Base-by-base conservation (phyloP, 106 monocot species). In the Phalaenopsis aphrodite region DNA sequence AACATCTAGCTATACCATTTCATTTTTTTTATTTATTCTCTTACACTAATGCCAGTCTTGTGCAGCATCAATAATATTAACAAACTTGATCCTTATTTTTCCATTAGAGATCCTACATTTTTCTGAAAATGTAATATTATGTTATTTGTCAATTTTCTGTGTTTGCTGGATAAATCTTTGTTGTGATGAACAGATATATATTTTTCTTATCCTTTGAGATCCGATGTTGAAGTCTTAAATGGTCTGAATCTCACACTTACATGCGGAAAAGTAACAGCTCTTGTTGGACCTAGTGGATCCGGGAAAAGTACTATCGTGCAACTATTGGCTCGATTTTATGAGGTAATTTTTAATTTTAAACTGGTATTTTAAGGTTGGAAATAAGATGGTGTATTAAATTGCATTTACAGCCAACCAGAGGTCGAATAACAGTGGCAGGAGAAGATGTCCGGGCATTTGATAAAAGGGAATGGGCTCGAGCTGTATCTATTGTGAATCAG, bases 291-390 rank as follows among this genome's bases (percentile, higher is more conserved):
- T 75, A 99, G 98, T 89, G 98, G 98, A 80, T 89, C 98, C 79
- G 98, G 98, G 36, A 99, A 99, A 89, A 99, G 94, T 84, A 99
- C 98, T n/a, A 84, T 99, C 52, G 98, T 99, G 41, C 98, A 94
- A 82, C 94, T 99, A 57, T 85, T 99, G 84, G 92, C 92, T 48
- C 98, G 98, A 23, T 99, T 94, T 46, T 99, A 99, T 87, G 98
- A 99, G 98, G 98, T 99, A 79, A n/a, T 71, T 71, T 38, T 41
- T 41, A 71, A 38, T 16, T 12, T 7, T 4, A 77, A 61, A 23
- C 19, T 65, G 1, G 24, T 30, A 39, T 37, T 56, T 16, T 10
- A 24, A 39, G 36, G 39, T 2, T 42, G 37, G 56, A 72, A 75
- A 41, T 5, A 5, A 52, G 19, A 76, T 55, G 58, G 7, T 78